Percentiles rank a stretch among this genome's conserved stretches.
Conservation (phyloP, 257 asterid genomes). For the Ophiorrhiza pumila region DNA sequence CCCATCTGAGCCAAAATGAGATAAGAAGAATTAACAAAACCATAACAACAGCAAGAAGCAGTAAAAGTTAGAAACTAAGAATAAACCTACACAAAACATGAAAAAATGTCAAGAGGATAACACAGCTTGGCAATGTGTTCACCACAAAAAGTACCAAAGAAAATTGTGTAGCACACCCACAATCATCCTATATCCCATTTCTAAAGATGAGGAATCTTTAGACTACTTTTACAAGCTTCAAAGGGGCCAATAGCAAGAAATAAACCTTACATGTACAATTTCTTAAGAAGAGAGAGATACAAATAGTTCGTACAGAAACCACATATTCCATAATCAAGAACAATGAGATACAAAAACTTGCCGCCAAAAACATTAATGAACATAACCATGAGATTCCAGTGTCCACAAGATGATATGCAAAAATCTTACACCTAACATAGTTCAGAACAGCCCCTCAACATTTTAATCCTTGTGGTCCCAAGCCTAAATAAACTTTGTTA, state of each 20-base stretch:
- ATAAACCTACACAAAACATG: not conserved
- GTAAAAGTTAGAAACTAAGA: not conserved
- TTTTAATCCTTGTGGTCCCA: not conserved
- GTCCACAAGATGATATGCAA: not conserved
- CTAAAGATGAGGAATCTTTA: not conserved
- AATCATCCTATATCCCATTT: not conserved
- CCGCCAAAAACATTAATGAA: too few species aligned
- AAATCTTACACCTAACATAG: not conserved
- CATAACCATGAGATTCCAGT: not conserved
- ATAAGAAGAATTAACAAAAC: slow-evolving; percentile 16
- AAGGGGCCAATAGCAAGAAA: not conserved
- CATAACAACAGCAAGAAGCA: slow-evolving; percentile 12
- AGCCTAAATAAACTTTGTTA: not conserved
- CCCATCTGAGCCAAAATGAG: slow-evolving; percentile 42
- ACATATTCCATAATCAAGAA: not conserved
- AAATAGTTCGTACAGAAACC: too few species aligned
- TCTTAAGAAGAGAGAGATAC: not conserved
- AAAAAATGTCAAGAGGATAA: not conserved
- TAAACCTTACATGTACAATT: not conserved
- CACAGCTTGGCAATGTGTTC: not conserved
- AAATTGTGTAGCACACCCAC: not conserved
- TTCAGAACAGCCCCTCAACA: not conserved
- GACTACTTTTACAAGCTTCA: not conserved
- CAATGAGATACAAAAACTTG: not conserved
- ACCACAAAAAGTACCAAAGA: not conserved